These are phyloP conservation scores for Astraeus odoratus DNA, from an alignment of 768 basidiomycete genomes.

Conservation along the genomic window DNA sequence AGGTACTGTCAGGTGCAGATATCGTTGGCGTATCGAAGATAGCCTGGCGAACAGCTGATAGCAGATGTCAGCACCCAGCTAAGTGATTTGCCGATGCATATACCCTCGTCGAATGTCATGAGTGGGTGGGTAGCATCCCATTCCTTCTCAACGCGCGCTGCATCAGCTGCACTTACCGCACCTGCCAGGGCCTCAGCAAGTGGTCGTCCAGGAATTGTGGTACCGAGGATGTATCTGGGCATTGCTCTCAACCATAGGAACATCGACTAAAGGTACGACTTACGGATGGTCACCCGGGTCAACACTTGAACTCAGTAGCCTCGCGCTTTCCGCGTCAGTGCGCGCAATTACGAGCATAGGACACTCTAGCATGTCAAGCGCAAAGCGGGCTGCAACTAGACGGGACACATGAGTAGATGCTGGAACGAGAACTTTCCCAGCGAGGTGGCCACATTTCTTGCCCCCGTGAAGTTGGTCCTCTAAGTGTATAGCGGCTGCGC, in stretches of 20 bases:
- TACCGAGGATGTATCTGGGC: slow-evolving; percentile 59
- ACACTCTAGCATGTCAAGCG: slow-evolving; percentile 83
- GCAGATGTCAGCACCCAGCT: background rate
- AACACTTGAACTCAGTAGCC: slow-evolving; percentile 76
- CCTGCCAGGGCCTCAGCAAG: slow-evolving; percentile 66
- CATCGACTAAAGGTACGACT: slow-evolving; percentile 17
- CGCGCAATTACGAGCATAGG: slow-evolving; percentile 88
- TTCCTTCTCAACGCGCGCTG: slow-evolving; percentile 65
- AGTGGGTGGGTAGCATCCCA: slow-evolving; percentile 68
- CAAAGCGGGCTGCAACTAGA: slow-evolving; percentile 80
- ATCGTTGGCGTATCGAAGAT: slow-evolving; percentile 14
- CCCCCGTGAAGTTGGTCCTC: slow-evolving; percentile 94
- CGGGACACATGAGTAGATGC: slow-evolving; percentile 82
- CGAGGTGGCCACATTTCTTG: slow-evolving; percentile 92
- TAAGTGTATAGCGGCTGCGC: slow-evolving; percentile 84
- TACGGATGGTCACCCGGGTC: slow-evolving; percentile 69
- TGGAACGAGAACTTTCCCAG: slow-evolving; percentile 90
- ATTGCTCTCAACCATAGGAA: background rate
- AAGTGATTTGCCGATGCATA: slow-evolving; percentile 18
- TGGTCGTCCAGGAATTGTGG: slow-evolving; percentile 39
- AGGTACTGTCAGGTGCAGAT: slow-evolving; percentile 35
- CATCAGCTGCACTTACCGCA: slow-evolving; percentile 59
- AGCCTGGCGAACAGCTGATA: slow-evolving; percentile 18
- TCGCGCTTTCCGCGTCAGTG: slow-evolving; percentile 85
- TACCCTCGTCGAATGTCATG: slow-evolving; percentile 82